Conservation (phyloP, 345 rosid species). For the Luvunga scandens region DNA sequence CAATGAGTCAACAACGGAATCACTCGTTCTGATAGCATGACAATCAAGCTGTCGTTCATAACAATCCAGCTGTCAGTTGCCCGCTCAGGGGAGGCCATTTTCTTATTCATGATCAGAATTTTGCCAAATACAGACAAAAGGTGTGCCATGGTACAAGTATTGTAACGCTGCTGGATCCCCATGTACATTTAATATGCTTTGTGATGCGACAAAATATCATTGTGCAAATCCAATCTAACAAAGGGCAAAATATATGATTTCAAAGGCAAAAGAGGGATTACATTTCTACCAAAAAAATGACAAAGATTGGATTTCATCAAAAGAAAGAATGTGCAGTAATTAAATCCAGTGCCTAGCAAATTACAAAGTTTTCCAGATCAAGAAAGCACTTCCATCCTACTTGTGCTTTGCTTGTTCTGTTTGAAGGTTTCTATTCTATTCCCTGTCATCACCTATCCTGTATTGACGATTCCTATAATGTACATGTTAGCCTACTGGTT, state of each 20-base stretch:
- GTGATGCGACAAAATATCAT: too few species aligned
- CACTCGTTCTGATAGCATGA: too few species aligned
- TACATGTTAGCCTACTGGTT: constrained; percentile 52
- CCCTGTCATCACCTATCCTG: constrained; percentile 30
- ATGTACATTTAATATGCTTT: too few species aligned
- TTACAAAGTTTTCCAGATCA: constrained; percentile 23
- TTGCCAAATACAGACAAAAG: too few species aligned
- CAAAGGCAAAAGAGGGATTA: not conserved
- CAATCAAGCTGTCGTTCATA: too few species aligned
- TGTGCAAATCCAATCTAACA: too few species aligned
- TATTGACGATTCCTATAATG: constrained; percentile 30
- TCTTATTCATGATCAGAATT: too few species aligned
- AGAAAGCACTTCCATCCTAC: constrained; percentile 12
- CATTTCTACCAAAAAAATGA: not conserved
- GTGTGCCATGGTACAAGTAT: too few species aligned
- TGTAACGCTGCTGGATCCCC: too few species aligned
- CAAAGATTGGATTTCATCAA: constrained; percentile 20
- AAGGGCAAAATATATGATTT: not conserved
- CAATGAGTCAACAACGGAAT: too few species aligned
- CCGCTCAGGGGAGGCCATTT: too few species aligned
- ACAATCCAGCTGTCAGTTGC: too few species aligned
- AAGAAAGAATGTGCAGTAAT: constrained; percentile 22
- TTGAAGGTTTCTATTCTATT: constrained; percentile 22
- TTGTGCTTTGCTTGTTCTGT: constrained; percentile 17
- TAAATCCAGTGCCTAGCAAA: constrained; percentile 9